A percentile compares a stretch with the other conserved stretches of the same genome.
Conservation (phyloP, 1,284 basidiomycete genomes). For the Apiotrichum montevideense region DNA sequence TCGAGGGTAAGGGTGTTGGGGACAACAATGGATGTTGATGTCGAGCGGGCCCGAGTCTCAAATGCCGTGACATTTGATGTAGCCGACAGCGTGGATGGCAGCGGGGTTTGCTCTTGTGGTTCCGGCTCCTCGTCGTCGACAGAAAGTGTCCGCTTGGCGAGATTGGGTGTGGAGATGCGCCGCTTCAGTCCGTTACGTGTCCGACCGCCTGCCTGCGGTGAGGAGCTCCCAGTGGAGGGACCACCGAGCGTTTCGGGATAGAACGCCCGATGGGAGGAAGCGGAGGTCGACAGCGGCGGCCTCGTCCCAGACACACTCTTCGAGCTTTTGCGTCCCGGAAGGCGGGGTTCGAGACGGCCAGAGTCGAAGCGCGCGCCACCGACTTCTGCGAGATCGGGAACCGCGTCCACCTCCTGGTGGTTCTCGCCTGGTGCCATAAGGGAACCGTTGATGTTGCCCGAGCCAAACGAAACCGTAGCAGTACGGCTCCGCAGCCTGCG, state of each 20-base stretch:
- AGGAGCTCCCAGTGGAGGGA: not conserved
- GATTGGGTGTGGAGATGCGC: constrained; percentile 35
- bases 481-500: constrained; percentile 19
- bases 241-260: constrained; percentile 1
- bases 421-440: not conserved
- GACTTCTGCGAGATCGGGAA: not conserved
- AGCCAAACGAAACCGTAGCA: constrained; percentile 29
- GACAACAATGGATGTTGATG: constrained; percentile 38
- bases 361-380: not conserved
- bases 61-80: constrained; percentile 12
- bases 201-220: not conserved
- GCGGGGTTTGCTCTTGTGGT: constrained; percentile 1
- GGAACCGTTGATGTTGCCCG: not conserved
- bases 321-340: constrained; percentile 13
- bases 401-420: not conserved
- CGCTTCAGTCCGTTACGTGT: constrained; percentile 30
- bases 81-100: not conserved
- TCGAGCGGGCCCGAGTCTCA: constrained; percentile 36
- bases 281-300: constrained; percentile 17
- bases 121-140: constrained; percentile 13
- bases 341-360: constrained; percentile 2
- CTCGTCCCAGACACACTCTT: constrained; percentile 24
- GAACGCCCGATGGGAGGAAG: constrained; percentile 8
- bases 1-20: constrained; percentile 19
- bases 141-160: constrained; percentile 13